Evolutionary conservation across 2,329 filamentous ascomycete species (phyloP), one percentile per base, ranked within the genome.

Genomic region (Didymella glomerata): DNA sequence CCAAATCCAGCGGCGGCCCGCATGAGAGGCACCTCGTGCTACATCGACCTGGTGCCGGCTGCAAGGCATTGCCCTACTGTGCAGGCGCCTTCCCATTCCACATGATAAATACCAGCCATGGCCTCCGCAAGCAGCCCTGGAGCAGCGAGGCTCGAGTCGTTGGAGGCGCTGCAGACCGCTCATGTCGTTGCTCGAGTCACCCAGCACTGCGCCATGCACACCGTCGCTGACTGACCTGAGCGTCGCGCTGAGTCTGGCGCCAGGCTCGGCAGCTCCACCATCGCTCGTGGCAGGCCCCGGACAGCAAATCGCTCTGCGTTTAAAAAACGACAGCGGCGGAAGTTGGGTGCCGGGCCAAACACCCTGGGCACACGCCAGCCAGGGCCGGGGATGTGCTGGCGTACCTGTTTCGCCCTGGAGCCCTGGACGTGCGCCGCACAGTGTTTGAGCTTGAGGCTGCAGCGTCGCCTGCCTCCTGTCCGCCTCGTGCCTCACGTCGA

Each of bases 21-120:
- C 69, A 64, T 65, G 66, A 54, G 41, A 70, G 69, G 66, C 67
- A 69, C 67, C 68, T 72, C 65, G 69, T 76, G 68, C 71, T 66
- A 73, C 73, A 62, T 56, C 20, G 28, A 25, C 20, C 27, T 32
- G 46, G 46, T 20, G 68, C 66, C 66, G 52, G 38, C 71, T 70
- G 70, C 71, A 73, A 71, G 71, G 70, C 69, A 70, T 71, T 66
- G 58, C 65, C 57, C 25, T 16, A 48, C 57, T 45, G 57, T 58
- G 54, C 62, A 59, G 53, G 55, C 64, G 48, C 56, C 25, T 50
- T 61, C 41, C 69, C 63, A 66, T 68, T 71, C 63, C 67, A 66
- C 60, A 62, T 49, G 25, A 53, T 47, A 55, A 51, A 48, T 36
- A 57, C 60, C 54, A 54, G 57, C 58, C 54, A 48, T 54, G 34